Base-by-base conservation (phyloP, 139 green algal species). In the Tetraselmis chui region DNA sequence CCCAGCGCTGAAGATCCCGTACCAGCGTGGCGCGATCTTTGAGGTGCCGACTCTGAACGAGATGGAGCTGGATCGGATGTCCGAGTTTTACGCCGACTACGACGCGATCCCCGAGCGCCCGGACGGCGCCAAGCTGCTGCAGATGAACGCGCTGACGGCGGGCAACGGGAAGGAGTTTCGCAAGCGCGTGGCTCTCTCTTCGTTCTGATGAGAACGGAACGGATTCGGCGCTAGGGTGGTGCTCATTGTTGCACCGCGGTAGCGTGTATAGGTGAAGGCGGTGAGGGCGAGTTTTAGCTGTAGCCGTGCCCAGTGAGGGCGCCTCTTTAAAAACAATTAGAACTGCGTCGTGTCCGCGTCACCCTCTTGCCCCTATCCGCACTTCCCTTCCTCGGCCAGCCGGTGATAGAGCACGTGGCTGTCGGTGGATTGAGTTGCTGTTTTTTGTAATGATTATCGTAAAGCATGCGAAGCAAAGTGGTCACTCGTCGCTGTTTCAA, bases 141-240 rank as follows among this genome's bases (percentile, higher is more conserved):
- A 84, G 76, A 32, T 1, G 23, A 1, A 1, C 25, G 31, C 0
- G 28, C 81, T 87, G 27, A 80, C 78, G 2, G 81, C 82, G 59
- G 84, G 84, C 76, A 87, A 87, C 74, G 84, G 75, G 29, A 80
- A 81, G 29, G 84, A 87, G 84, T 76, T 87, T n/a, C 81, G 81
- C 1, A 23, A 86, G 26, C 67, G 29, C 11, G 76, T 76, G 29
- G 23, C 81, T n/a, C n/a, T n/a, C n/a, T n/a, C n/a, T n/a, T n/a
- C 24, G 29, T 59, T 0, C 59, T 85, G 29, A 23, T 32, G 1
- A 2, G 75, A 79, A 2, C 28, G 5, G 1, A 27, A 74, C 59
- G n/a, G 27, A 0, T 32, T 85, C 22, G 82, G 76, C 28, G 22
- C 75, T 2, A 74, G 28, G n/a, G 77, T 76, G 23, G 82, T 78